These are phyloP conservation scores for Phalaenopsis equestris DNA, from an alignment of 106 monocot genomes.

Conservation along the genomic window DNA sequence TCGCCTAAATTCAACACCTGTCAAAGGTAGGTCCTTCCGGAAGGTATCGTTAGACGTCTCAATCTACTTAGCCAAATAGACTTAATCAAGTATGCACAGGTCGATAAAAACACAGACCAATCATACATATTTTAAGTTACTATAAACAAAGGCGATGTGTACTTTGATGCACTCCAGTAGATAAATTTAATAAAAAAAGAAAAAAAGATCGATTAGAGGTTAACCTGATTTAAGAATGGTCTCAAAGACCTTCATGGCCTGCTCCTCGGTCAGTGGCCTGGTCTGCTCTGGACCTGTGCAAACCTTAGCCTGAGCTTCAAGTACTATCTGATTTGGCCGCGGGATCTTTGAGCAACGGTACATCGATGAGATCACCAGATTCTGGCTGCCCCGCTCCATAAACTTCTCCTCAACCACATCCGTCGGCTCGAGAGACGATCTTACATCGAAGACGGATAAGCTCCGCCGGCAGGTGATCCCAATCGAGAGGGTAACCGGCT, in stretches of 20 bases:
- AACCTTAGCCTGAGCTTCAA: constrained; percentile 81
- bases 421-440: constrained; percentile 14
- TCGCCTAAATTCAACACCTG: no score
- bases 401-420: constrained; percentile 23
- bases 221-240: constrained; percentile 92
- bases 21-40: no score
- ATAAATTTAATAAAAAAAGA: background rate
- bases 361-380: constrained; percentile 56
- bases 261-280: constrained; percentile 72
- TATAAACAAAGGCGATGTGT: no score
- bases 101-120: no score
- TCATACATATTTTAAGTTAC: no score
- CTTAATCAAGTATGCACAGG: no score
- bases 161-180: no score
- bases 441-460: background rate
- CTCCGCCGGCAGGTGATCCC: background rate
- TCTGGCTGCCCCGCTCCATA: constrained; percentile 21
- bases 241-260: constrained; percentile 69
- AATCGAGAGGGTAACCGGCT: constrained; percentile 4
- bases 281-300: constrained; percentile 96
- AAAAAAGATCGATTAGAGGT: background rate
- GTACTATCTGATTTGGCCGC: constrained; percentile 67
- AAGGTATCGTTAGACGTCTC: no score
- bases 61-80: no score
- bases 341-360: constrained; percentile 47